Base-by-base conservation (phyloP, 2,329 filamentous ascomycete genomes). In the Leptographium lundbergii region DNA sequence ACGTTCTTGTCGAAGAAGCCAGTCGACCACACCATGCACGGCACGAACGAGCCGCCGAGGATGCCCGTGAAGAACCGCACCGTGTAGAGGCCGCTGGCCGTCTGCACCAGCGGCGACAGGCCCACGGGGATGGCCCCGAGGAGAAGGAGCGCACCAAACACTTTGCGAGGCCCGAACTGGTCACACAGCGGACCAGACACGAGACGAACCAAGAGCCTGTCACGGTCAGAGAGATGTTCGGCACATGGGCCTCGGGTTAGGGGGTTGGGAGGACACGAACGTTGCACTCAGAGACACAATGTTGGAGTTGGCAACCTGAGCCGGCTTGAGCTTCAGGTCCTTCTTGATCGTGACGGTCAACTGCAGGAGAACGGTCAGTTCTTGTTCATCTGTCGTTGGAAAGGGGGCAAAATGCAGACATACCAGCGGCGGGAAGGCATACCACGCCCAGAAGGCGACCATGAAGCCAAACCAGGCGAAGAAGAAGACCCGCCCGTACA, bases 1-100 rank as follows among this genome's bases (percentile, higher is more conserved):
- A 96, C 80, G 66, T 91, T 94, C 75, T 91, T 94, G 74, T 96
- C 91, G 70, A 90, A 96, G 77, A 95, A 96, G 0, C 86, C 89
- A 0, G 90, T 96, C 11, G 87, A 89, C 89, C 91, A 96, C 7
- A 95, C 91, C 69, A 95, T 90, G 70, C 90, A 95, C 14, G 88
- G 88, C 0, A 92, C 88, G 66, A 92, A 92, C 1, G 83, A 81
- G 2, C 85, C 87, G 48, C 88, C 88, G 0, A 92, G 80, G 51
- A 92, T 86, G 61, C 88, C 88, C 63, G 91, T 82, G 72, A 91
- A 91, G 76, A 92, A 92, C 52, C 88, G 82, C 54, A 87, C 80
- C 24, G 81, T 73, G 65, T 89, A 85, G n/a, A 92, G 79, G 10
- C 88, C 85, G 5, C 72, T 73, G 6, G 82, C 82, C 57, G 79